Evolutionary conservation across 169 alveolate genomes (phyloP).

Genomic region (Plasmodium gonderi): DNA sequence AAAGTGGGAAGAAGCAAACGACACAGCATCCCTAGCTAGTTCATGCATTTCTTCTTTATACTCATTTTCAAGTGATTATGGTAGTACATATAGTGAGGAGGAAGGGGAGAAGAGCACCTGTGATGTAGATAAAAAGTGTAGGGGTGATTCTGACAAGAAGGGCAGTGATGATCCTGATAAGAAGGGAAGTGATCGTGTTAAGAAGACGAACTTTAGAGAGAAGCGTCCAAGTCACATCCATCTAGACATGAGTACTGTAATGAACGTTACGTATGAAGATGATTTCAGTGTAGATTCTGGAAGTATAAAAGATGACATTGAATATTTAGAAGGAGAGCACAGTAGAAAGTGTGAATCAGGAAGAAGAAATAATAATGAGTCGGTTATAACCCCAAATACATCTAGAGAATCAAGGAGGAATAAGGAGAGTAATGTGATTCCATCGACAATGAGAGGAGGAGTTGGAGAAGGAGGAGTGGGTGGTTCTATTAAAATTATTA

Average conservation of each 20-base stretch:
- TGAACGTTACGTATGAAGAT: conserved; percentile 25
- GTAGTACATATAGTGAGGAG: neutral
- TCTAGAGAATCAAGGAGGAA: too few species aligned
- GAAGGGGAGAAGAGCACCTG: neutral
- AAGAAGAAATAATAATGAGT: neutral
- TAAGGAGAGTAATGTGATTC: neutral
- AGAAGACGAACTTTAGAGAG: too few species aligned
- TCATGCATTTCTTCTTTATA: conserved; percentile 28
- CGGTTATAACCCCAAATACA: too few species aligned
- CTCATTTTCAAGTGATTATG: conserved; percentile 44
- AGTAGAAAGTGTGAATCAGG: neutral
- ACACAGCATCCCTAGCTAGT: conserved; percentile 4
- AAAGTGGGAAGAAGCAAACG: neutral
- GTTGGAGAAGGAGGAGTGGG: too few species aligned
- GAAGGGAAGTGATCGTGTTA: too few species aligned
- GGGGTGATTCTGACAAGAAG: too few species aligned
- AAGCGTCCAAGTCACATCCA: neutral
- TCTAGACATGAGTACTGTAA: neutral
- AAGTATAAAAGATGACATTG: conserved; percentile 12
- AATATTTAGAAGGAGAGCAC: conserved; percentile 2
- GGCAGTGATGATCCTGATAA: too few species aligned
- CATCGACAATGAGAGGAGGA: too few species aligned
- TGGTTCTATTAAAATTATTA: too few species aligned
- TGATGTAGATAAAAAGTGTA: neutral
- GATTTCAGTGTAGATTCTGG: conserved; percentile 59